phyloP scores from a whole-genome alignment of 805 yeast genomes.

The Spathaspora passalidarum region DNA sequence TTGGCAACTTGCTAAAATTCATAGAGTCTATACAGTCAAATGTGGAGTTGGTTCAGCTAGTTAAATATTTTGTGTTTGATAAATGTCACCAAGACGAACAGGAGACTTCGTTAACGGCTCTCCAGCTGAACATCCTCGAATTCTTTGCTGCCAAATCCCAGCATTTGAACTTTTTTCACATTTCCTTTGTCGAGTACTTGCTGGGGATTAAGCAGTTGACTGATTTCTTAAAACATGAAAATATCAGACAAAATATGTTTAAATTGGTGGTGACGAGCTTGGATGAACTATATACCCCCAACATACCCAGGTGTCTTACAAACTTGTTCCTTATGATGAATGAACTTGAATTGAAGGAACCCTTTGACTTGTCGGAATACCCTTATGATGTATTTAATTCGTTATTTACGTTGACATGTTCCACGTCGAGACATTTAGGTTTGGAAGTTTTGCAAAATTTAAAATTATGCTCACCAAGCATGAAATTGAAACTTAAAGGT shows the following conservation, averaged over 20 bases:
- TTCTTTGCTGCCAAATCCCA: slow-evolving; percentile 22
- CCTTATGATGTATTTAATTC: slow-evolving; percentile 22
- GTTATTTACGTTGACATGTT: slow-evolving; percentile 27
- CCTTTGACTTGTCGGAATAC: slow-evolving; percentile 14
- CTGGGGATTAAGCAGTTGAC: slow-evolving; percentile 23
- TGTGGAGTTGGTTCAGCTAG: slow-evolving; percentile 16
- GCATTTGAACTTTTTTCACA: slow-evolving; percentile 28
- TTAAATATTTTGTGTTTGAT: slow-evolving; percentile 32
- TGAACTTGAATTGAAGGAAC: slow-evolving; percentile 21
- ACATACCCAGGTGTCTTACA: slow-evolving; percentile 24
- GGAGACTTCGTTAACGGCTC: slow-evolving; percentile 5
- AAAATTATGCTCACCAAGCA: slow-evolving; percentile 16
- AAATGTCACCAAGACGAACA: slow-evolving; percentile 18
- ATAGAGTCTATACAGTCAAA: slow-evolving; percentile 17
- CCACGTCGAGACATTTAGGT: slow-evolving; percentile 31
- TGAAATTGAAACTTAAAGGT: slow-evolving; percentile 24
- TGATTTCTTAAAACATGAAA: slow-evolving; percentile 18
- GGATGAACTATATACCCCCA: slow-evolving; percentile 22
- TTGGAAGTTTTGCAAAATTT: slow-evolving; percentile 23
- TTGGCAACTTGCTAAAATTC: slow-evolving; percentile 17
- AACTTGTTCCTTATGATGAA: slow-evolving; percentile 30
- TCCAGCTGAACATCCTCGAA: slow-evolving; percentile 23
- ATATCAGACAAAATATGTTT: slow-evolving; percentile 25
- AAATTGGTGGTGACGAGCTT: slow-evolving; percentile 27
- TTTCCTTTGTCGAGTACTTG: slow-evolving; percentile 27